Evolutionary conservation across 768 basidiomycete species (phyloP), one percentile per base, ranked within the genome.

Genomic region (Suillus cothurnatus): DNA sequence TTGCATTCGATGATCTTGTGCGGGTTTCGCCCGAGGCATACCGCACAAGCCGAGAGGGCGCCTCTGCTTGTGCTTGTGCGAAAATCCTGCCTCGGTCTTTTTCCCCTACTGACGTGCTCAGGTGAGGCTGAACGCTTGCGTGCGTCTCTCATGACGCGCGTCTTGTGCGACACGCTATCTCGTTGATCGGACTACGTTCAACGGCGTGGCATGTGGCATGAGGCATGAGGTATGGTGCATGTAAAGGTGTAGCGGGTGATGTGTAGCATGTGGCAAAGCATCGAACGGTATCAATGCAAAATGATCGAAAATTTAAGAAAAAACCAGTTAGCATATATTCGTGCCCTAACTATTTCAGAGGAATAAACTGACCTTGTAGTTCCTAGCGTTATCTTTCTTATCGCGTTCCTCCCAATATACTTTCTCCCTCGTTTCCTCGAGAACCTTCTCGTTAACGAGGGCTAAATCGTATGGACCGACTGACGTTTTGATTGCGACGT

Each of bases 1-100:
- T 3, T 28, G 65, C 77, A 81, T 4, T 66, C 32, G 6, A 38
- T 31, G 41, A 73, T 52, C 21, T 73, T 61, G 69, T 80, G 77
- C 0, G 39, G 64, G 57, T 71, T 70, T 12, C 71, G 56, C 9
- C 80, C 75, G 19, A 82, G 74, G 68, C 79, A 82, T 2, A 80
- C 41, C 26, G 76, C 66, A 65, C 79, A 81, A 26, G 66, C 19
- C 52, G 63, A 39, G 38, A 39, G 15, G 38, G 15, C 38, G 0
- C 38, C 38, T 39, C 38, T 39, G 38, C 38, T 39, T 47, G 45
- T n/a, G 45, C 21, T n/a, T n/a, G 45, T 9, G 2, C n/a, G n/a
- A 47, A 47, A 47, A 47, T 47, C 45, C 45, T 47, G 45, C 8
- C 21, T 11, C 9, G 4, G 8, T 4, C 11, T 47, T n/a, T 47